Conservation (phyloP, 805 yeast species). For the Wickerhamomyces rabaulensis region DNA sequence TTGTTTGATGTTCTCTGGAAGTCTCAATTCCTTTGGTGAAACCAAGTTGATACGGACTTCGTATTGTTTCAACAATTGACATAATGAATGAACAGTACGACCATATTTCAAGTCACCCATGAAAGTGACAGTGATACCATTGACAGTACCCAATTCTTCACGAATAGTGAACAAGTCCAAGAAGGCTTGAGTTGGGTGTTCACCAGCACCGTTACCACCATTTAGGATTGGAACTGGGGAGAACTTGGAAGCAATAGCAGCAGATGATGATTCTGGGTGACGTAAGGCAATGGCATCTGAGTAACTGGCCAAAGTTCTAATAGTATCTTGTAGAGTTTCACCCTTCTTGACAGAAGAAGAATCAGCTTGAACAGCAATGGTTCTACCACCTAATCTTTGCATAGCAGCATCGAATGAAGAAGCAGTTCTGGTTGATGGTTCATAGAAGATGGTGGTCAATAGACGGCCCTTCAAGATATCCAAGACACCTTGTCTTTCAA, state of each 20-base stretch:
- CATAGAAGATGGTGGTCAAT: constrained; percentile 92
- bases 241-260: constrained; percentile 90
- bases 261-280: constrained; percentile 91
- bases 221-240: constrained; percentile 96
- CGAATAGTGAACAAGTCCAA: constrained; percentile 96
- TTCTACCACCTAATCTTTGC: constrained; percentile 99
- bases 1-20: constrained; percentile 71
- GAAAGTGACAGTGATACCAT: constrained; percentile 95
- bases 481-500: constrained; percentile 92
- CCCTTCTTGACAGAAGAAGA: constrained; percentile 97
- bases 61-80: constrained; percentile 84
- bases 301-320: constrained; percentile 91
- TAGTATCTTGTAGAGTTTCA: constrained; percentile 94
- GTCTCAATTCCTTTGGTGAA: constrained; percentile 79
- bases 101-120: constrained; percentile 99
- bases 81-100: constrained; percentile 96
- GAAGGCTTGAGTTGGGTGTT: constrained; percentile 98
- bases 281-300: constrained; percentile 96
- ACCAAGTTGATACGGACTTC: constrained; percentile 91
- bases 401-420: constrained; percentile 98
- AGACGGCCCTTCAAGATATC: constrained; percentile 88
- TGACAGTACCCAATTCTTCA: constrained; percentile 97
- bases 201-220: constrained; percentile 97
- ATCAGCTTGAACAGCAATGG: constrained; percentile 77
- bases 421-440: constrained; percentile 96